Conservation (phyloP, 2,329 filamentous ascomycete genomes). For the Xylariales sp. region DNA sequence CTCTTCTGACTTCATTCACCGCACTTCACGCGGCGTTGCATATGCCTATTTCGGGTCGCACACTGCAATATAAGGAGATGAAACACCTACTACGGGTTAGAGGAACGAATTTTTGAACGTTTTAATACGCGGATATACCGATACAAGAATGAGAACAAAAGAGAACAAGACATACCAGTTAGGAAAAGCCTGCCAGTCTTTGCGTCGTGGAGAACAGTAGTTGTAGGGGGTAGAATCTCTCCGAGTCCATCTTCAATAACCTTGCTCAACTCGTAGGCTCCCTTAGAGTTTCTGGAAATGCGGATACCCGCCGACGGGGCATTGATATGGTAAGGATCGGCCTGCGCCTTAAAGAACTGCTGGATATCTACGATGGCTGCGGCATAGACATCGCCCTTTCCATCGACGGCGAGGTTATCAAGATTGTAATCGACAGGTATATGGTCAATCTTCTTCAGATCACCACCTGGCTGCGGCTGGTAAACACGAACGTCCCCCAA, state of each 20-base stretch:
- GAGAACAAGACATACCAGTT: conserved; percentile 14
- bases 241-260: conserved; percentile 19
- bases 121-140: no score
- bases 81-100: background rate
- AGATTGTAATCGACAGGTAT: conserved; percentile 16
- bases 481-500: conserved; percentile 11
- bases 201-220: conserved; percentile 21
- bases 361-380: conserved; percentile 15
- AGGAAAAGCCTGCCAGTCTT: conserved; percentile 22
- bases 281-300: conserved; percentile 12
- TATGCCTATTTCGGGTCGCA: conserved; percentile 4
- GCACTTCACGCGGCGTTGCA: no score
- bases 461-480: conserved; percentile 7
- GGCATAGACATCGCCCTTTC: conserved; percentile 18
- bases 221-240: conserved; percentile 18
- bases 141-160: no score
- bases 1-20: no score
- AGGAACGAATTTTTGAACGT: background rate
- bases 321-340: conserved; percentile 14
- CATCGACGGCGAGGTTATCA: conserved; percentile 21
- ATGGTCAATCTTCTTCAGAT: conserved; percentile 11
- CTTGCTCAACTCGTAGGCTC: conserved; percentile 17
- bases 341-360: conserved; percentile 10
- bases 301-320: conserved; percentile 15
- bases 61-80: conserved; percentile 2